These are phyloP conservation scores for Eimeria falciformis DNA, from an alignment of 169 alveolate species.

Conservation along the genomic window DNA sequence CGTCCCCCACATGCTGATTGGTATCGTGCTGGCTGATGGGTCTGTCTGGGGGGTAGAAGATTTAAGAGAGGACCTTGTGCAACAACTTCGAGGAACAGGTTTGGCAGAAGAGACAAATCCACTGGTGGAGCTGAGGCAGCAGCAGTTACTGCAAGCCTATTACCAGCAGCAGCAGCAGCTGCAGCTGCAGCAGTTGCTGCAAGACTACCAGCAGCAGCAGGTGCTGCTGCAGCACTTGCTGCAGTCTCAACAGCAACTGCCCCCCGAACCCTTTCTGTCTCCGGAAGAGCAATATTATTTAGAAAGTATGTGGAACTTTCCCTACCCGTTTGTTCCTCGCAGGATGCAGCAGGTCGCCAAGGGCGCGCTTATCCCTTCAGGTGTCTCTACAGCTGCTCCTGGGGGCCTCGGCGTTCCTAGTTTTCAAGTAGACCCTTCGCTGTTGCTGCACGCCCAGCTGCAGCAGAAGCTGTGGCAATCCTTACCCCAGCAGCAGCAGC, in stretches of 20 bases:
- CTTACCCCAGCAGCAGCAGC: no score
- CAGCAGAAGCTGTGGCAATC: not conserved
- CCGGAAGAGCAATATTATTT: no score
- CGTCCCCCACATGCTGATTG: not conserved
- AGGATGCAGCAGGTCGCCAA: no score
- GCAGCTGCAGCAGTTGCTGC: conserved; percentile 13
- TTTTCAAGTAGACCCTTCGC: no score
- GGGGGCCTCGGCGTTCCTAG: no score
- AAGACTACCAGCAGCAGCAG: not conserved
- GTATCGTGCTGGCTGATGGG: conserved; percentile 4
- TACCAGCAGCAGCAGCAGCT: not conserved
- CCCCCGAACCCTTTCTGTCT: no score
- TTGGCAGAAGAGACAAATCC: not conserved
- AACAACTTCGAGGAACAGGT: not conserved
- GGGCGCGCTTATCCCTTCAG: no score
- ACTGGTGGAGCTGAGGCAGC: not conserved
- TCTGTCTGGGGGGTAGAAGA: conserved; percentile 10
- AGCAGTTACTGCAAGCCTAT: not conserved
- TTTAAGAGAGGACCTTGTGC: not conserved
- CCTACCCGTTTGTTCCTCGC: no score
- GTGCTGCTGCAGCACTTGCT: no score
- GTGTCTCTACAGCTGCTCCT: no score
- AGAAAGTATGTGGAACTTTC: no score
- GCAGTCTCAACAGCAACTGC: not conserved
- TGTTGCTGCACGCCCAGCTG: not conserved